phyloP scores from a whole-genome alignment of 208 protist genomes.

The Acanthamoeba sp. region DNA sequence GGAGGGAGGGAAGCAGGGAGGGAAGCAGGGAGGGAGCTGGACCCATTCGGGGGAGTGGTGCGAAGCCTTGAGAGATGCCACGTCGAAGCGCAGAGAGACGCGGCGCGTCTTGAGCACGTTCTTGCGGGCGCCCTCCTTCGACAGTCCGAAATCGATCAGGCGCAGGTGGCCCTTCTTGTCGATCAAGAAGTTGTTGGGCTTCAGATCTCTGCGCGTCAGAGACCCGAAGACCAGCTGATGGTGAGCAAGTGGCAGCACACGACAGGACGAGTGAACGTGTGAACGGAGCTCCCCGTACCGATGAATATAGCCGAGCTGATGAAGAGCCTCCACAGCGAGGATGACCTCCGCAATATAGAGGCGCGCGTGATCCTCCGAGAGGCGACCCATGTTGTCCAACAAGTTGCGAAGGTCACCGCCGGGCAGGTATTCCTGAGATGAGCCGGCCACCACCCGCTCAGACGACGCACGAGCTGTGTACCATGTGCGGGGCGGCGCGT shows the following conservation, averaged over 20 bases:
- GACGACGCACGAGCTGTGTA: background rate
- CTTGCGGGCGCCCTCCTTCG: slow-evolving; percentile 78
- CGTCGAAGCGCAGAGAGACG: slow-evolving; percentile 21
- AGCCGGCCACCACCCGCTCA: background rate
- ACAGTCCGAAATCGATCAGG: slow-evolving; percentile 86
- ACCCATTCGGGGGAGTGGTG: slow-evolving; percentile 18
- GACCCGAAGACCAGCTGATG: too few relatives aligned
- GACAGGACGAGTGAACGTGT: background rate
- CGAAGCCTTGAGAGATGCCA: background rate
- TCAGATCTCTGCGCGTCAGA: slow-evolving; percentile 79
- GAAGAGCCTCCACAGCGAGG: slow-evolving; percentile 79
- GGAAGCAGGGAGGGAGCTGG: background rate
- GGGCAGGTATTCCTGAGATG: slow-evolving; percentile 76
- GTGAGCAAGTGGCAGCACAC: background rate
- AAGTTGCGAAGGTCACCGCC: slow-evolving; percentile 85
- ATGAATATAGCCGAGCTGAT: slow-evolving; percentile 83
- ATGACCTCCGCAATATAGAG: slow-evolving; percentile 86
- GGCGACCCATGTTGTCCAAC: slow-evolving; percentile 77
- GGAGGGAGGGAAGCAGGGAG: too few relatives aligned
- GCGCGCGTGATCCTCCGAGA: slow-evolving; percentile 79
- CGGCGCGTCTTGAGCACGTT: slow-evolving; percentile 4
- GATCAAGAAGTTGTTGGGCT: slow-evolving; percentile 87
- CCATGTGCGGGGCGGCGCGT: background rate
- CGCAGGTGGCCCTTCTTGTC: slow-evolving; percentile 83
- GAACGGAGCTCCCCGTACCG: too few relatives aligned